Evolutionary conservation across 768 basidiomycete species (phyloP), one percentile per base, ranked within the genome.

Genomic region (Pleurotus citrinopileatus): DNA sequence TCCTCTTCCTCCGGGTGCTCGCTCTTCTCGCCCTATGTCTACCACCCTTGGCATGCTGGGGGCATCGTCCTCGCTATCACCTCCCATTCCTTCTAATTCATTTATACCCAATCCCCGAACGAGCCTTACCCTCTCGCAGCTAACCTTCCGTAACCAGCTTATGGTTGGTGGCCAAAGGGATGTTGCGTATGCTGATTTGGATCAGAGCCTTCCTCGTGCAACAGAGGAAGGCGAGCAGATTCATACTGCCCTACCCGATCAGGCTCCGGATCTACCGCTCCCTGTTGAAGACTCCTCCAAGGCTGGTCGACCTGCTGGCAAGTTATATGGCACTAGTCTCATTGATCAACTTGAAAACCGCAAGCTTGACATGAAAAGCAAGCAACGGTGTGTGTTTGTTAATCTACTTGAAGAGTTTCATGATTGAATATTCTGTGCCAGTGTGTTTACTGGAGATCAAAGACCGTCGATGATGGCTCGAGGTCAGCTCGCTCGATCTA

Each of bases 391-490:
- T 60, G 75, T 59, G 28, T 9, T 34, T 46, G 9, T 51, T 40
- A 36, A 3, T 22, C 40, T 29, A 28, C 45, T 45, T 32, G 32
- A 38, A 34, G 32, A 53, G 19, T 42, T 27, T 10, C 32, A 38
- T n/a, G 15, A 57, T 52, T n/a, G 43, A 15, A n/a, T 20, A 28
- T 36, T 37, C 13, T 23, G 27, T 19, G 59, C 20, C 44, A 96
- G 94, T 52, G 87, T 91, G 12, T 97, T 97, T 67, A 83, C 75
- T 52, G 94, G 94, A 12, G 94, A 97, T 63, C 79, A 88, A 59
- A 77, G 94, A 54, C 92, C 94, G 8, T 89, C 91, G 3, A 96
- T 96, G 94, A 95, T 96, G 93, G 82, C 86, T 28, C 82, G 94
- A 57, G 73, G 75, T 32, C 68, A 72, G 38, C 67, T 74, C 29